Percentiles rank a stretch among this genome's conserved stretches.
Evolutionary conservation across 2,329 filamentous ascomycete species (phyloP).

Genomic region (Ophiocordyceps robertsii): DNA sequence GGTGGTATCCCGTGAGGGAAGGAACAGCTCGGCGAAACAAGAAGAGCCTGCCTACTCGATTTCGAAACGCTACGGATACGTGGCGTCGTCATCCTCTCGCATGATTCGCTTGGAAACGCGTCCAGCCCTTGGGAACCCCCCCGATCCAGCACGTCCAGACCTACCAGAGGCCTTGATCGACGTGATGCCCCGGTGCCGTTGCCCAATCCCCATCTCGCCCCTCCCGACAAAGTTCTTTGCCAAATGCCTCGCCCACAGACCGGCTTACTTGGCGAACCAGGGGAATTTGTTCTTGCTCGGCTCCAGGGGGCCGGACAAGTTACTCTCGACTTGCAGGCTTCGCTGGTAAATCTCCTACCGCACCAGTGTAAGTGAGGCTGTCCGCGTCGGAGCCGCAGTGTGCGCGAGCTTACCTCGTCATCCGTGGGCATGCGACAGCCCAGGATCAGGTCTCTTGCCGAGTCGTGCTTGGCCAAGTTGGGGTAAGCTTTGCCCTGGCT

Average conservation of each 20-base stretch:
- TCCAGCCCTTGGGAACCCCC: neutral
- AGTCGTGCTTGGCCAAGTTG: conserved; percentile 55
- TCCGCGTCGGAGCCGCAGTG: neutral
- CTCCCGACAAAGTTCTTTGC: neutral
- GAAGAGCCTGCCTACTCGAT: no score
- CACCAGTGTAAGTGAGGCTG: neutral
- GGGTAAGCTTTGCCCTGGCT: conserved; percentile 79
- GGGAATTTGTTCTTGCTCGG: conserved; percentile 50
- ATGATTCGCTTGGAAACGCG: neutral
- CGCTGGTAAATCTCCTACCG: conserved; percentile 51
- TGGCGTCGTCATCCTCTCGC: neutral
- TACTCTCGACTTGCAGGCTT: conserved; percentile 44
- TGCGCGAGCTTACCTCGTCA: conserved; percentile 59
- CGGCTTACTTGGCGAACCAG: conserved; percentile 42
- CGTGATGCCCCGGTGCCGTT: neutral
- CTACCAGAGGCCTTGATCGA: conserved; percentile 2
- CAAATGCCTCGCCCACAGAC: neutral
- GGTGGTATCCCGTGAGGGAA: no score
- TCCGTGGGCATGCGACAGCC: conserved; percentile 73
- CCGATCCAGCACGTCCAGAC: neutral
- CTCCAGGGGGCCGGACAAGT: conserved; percentile 29
- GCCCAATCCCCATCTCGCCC: neutral
- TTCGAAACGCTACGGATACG: neutral
- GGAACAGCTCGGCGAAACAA: no score
- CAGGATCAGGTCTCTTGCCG: conserved; percentile 60